These are phyloP conservation scores for Arthroderma sp. DNA, from an alignment of 2,329 filamentous ascomycete genomes.

Conservation along the genomic window DNA sequence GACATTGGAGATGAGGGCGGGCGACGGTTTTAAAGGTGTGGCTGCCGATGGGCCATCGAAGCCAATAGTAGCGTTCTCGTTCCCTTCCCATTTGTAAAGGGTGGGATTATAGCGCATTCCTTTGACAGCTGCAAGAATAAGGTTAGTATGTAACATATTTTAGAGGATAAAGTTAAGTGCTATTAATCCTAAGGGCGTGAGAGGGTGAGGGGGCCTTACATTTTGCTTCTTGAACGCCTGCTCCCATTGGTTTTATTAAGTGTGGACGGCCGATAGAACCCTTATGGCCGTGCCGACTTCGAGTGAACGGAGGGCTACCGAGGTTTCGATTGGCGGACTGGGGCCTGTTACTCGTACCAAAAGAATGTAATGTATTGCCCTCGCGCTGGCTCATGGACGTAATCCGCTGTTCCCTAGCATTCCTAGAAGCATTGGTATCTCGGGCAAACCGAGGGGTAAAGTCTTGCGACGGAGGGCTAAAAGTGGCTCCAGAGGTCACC, in stretches of 20 bases:
- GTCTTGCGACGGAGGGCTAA: slow-evolving; percentile 38
- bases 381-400: slow-evolving; percentile 31
- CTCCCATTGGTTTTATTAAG: slow-evolving; percentile 72
- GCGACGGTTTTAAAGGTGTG: slow-evolving; percentile 31
- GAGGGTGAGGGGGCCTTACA: slow-evolving; percentile 42
- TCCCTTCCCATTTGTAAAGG: slow-evolving; percentile 87
- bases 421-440: slow-evolving; percentile 53
- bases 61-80: slow-evolving; percentile 67
- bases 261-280: slow-evolving; percentile 51
- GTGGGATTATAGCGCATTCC: slow-evolving; percentile 92
- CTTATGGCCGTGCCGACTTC: slow-evolving; percentile 30
- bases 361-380: slow-evolving; percentile 34
- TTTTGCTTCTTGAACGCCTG: slow-evolving; percentile 60
- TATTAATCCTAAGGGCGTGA: neutral
- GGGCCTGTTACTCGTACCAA: slow-evolving; percentile 48
- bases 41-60: slow-evolving; percentile 53
- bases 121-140: slow-evolving; percentile 52
- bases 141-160: slow-evolving; percentile 11
- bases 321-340: slow-evolving; percentile 39
- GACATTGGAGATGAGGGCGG: slow-evolving; percentile 81
- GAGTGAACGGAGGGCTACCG: slow-evolving; percentile 36
- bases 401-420: slow-evolving; percentile 49
- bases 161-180: slow-evolving; percentile 3
- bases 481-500: slow-evolving; percentile 44
- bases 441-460: slow-evolving; percentile 50